phyloP scores from a whole-genome alignment of 2,329 filamentous ascomycete genomes.

The Sclerotinia glacialis region DNA sequence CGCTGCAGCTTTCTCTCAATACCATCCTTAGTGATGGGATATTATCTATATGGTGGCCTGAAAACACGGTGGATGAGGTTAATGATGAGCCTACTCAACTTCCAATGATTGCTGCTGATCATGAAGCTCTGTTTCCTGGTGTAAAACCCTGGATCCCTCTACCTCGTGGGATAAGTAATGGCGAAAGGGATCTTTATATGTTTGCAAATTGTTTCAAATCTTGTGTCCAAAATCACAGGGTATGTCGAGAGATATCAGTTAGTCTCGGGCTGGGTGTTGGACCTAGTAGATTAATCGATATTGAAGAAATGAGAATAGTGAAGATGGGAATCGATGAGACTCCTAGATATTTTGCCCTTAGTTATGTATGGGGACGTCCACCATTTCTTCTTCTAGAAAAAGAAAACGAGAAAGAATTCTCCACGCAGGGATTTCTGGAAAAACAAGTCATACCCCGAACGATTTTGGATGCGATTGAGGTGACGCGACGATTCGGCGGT shows the following conservation, averaged over 20 bases:
- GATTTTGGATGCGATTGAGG: constrained; percentile 24
- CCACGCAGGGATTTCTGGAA: background rate
- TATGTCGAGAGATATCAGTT: background rate
- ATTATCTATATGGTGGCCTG: background rate
- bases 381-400: constrained; percentile 11
- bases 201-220: background rate
- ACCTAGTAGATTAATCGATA: constrained; percentile 5
- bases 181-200: background rate
- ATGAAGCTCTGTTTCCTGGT: background rate
- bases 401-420: background rate
- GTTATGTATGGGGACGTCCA: constrained; percentile 26
- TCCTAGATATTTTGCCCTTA: constrained; percentile 24
- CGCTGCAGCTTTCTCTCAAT: background rate
- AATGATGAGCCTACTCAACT: background rate
- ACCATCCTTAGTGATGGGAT: background rate
- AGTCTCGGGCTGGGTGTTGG: background rate
- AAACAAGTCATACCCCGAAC: background rate
- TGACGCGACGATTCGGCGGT: constrained; percentile 18
- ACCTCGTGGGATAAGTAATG: background rate
- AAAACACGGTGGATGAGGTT: background rate
- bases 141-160: background rate
- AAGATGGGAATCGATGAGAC: background rate
- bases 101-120: constrained; percentile 5
- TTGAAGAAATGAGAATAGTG: background rate
- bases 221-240: background rate